Base-by-base conservation (phyloP, 495 filamentous ascomycete species). In the Cercophora samala region DNA sequence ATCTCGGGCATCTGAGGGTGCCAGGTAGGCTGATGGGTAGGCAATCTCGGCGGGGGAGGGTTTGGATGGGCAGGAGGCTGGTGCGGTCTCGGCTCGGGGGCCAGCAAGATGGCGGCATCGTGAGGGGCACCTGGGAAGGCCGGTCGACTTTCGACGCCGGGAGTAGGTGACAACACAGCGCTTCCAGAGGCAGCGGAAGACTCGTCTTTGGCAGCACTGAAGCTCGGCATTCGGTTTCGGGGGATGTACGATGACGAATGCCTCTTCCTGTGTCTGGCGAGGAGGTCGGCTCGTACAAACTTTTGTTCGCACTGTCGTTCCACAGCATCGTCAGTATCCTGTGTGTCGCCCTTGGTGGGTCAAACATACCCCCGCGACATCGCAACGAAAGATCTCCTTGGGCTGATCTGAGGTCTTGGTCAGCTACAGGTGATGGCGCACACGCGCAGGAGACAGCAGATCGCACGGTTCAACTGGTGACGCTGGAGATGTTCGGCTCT, bases 331-430 rank as follows among this genome's bases (percentile, higher is more conserved):
- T 69, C 56, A 66, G 68, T 25, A 13, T 11, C 32, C 54, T 55
- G n/a, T 61, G 15, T 42, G 32, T 22, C 23, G 18, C 24, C 29
- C 23, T 19, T 6, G 18, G 13, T 15, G 2, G 25, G 19, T 17
- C 21, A 18, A 18, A 25, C 68, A 58, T 70, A 70, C 68, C 22
- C 90, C 92, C 26, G 90, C 89, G 67, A 93, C 91, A 78, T 97
- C 91, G 81, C 95, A 99, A 62, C 85, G 86, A 77, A 93, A 99
- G 66, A 99, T 97, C 73, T 96, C 90, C 78, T 97, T 97, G 54
- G 95, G 94, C 83, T 79, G 88, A 91, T 95, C 94, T 80, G 37
- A 92, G 89, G 69, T 90, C 60, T n/a, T 23, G 42, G 65, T 71
- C 69, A 76, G 71, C 69, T 60, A 46, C 58, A 64, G 25, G 24